Evolutionary conservation across 768 basidiomycete genomes (phyloP), one percentile per base, ranked within the genome.

Genomic region (Podaxis sp.): DNA sequence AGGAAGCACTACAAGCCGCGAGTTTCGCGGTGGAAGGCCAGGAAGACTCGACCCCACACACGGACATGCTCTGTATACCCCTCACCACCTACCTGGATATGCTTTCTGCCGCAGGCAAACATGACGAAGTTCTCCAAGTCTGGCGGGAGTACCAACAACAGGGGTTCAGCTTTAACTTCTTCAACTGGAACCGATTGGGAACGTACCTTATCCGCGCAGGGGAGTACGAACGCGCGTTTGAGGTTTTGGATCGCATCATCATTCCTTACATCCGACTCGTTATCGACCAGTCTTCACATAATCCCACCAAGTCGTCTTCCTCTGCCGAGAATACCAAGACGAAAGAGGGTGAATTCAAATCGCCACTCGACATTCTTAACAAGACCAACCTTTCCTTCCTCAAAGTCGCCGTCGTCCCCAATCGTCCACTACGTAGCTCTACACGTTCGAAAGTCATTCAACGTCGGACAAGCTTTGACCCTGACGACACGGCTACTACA

Each of bases 171-270:
- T 93, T 94, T 70, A 92, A 95, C 69, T 82, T 90, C 11, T 86
- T 90, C 66, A 98, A 97, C 71, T 98, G 93, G 91, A 97, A 96
- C 67, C 86, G 91, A 66, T 79, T 97, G 27, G 81, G 80, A 25
- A 77, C 89, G 9, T 89, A 87, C 13, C 79, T 95, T 23, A 78
- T 93, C 40, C 86, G 90, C 32, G 91, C 90, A 0, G 92, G 91
- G 25, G 84, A 95, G 67, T 74, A 85, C n/a, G 86, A 89, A 65
- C 87, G 88, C 48, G 93, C 92, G 7, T 94, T 95, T 72, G 85
- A 89, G 65, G 78, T 95, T 36, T 71, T 93, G 44, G 91, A 98
- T 69, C 78, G 81, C 55, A 84, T 97, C 47, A 77, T 97, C 55
- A 66, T 94, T 25, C 87, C 85, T 0, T 82, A 82, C 65, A 67